Base-by-base conservation (phyloP, 2,329 filamentous ascomycete species). In the Diatrype stigma region DNA sequence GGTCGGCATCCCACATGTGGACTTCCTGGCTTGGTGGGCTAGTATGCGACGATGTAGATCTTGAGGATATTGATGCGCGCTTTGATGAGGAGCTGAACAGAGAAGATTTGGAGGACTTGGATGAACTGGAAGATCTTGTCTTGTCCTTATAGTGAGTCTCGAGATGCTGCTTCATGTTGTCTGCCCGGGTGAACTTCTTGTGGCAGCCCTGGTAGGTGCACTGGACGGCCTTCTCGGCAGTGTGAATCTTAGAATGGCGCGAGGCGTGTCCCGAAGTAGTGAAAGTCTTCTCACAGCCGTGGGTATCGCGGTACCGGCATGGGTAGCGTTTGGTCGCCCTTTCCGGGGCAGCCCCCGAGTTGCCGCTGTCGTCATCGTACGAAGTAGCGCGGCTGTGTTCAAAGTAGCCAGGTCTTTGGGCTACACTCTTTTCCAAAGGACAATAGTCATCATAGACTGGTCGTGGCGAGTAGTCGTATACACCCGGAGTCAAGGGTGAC, bases 141-240 rank as follows among this genome's bases (percentile, higher is more conserved):
- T 80, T 81, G 56, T 84, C 79, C 68, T 84, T 85, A 70, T 81
- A 86, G 67, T 92, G 88, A 0, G 87, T 91, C 61, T 89, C 82
- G 28, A 89, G 78, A 63, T 92, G 88, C 71, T 91, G 88, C 76
- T 90, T 90, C 88, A 92, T 92, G 74, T 92, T 92, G 75, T 92
- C 88, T 60, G 86, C 85, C 56, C 88, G 85, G 11, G 87, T 90
- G 61, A 92, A 92, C 63, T 87, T 88, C 72, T 90, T 90, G 68
- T 82, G 80, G 73, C 88, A 92, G 53, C 86, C 86, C 0, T 77
- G 72, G 62, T 79, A 88, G 30, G 84, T 78, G 70, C 82, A 86
- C 35, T 77, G 81, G 21, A 90, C 86, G 14, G 84, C 84, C 73
- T 92, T 92, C 70, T 90, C 87, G 46, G 86, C 86, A 1, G 86